These are phyloP conservation scores for Lolium multiflorum DNA, from an alignment of 176 grass and related monocot species.

Conservation along the genomic window DNA sequence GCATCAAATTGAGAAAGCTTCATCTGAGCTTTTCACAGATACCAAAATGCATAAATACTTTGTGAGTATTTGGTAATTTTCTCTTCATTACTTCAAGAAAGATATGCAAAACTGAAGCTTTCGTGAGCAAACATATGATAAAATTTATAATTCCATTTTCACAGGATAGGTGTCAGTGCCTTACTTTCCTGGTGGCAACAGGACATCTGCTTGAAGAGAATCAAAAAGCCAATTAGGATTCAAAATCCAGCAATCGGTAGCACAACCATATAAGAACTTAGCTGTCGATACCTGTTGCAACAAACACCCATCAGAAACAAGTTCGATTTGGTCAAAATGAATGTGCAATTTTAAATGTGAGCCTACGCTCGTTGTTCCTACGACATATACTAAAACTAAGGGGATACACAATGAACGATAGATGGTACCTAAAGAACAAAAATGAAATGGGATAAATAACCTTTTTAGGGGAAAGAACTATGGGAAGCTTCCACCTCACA, in stretches of 20 bases:
- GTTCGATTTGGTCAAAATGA: conserved; percentile 9
- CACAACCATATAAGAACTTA: conserved; percentile 94
- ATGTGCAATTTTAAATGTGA: conserved; percentile 13
- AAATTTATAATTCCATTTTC: conserved; percentile 8
- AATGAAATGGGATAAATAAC: conserved; percentile 44
- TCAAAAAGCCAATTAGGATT: conserved; percentile 71
- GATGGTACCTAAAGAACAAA: not conserved
- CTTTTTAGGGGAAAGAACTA: conserved; percentile 87
- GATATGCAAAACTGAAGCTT: conserved; percentile 22
- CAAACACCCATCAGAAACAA: conserved; percentile 26
- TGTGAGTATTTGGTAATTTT: conserved; percentile 17
- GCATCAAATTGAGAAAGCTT: conserved; percentile 24
- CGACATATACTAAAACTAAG: conserved; percentile 18
- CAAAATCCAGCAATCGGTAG: conserved; percentile 73
- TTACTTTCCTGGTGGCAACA: conserved; percentile 77
- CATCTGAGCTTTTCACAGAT: conserved; percentile 15
- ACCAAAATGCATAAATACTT: conserved; percentile 11
- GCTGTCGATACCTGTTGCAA: conserved; percentile 71
- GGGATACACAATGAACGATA: not conserved
- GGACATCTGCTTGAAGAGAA: conserved; percentile 64
- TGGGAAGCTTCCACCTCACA: conserved; percentile 63
- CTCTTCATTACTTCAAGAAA: conserved; percentile 5
- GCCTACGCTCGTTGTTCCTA: conserved; percentile 8
- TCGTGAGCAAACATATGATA: conserved; percentile 23
- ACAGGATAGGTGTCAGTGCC: conserved; percentile 26